These are phyloP conservation scores for Yarrowia divulgata DNA, from an alignment of 805 yeast species.

Conservation along the genomic window DNA sequence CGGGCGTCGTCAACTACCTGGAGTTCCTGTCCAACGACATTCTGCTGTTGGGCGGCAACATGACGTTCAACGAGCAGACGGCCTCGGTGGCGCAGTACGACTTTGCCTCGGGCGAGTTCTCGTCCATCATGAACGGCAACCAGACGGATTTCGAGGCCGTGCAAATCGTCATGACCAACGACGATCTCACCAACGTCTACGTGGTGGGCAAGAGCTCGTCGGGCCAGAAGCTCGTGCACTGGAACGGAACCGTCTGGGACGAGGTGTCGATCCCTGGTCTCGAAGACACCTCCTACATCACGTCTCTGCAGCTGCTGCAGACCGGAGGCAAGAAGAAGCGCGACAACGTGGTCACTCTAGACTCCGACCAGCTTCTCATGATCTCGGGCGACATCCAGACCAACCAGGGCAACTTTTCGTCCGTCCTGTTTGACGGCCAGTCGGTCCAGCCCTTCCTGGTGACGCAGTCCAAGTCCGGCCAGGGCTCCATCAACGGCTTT, in stretches of 20 bases:
- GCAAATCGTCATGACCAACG: slow-evolving; percentile 30
- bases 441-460: slow-evolving; percentile 72
- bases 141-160: slow-evolving; percentile 31
- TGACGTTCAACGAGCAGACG: slow-evolving; percentile 53
- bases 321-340: slow-evolving; percentile 27
- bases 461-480: slow-evolving; percentile 47
- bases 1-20: slow-evolving; percentile 65
- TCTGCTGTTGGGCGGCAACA: slow-evolving; percentile 62
- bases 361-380: slow-evolving; percentile 18
- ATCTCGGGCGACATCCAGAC: slow-evolving; percentile 29
- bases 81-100: slow-evolving; percentile 63
- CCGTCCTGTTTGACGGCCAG: slow-evolving; percentile 70
- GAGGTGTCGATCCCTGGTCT: slow-evolving; percentile 26
- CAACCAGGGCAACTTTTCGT: slow-evolving; percentile 62
- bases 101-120: slow-evolving; percentile 53
- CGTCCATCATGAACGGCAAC: slow-evolving; percentile 17
- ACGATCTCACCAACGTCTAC: slow-evolving; percentile 23
- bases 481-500: slow-evolving; percentile 45
- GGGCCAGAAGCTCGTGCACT: slow-evolving; percentile 22
- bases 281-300: neutral
- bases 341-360: slow-evolving; percentile 11
- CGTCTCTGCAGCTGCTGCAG: slow-evolving; percentile 34
- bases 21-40: slow-evolving; percentile 55
- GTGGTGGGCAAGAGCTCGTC: slow-evolving; percentile 5
- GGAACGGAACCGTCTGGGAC: slow-evolving; percentile 33